phyloP scores from a whole-genome alignment of 371 early-diverging fungal species.

The Mycotypha africana region DNA sequence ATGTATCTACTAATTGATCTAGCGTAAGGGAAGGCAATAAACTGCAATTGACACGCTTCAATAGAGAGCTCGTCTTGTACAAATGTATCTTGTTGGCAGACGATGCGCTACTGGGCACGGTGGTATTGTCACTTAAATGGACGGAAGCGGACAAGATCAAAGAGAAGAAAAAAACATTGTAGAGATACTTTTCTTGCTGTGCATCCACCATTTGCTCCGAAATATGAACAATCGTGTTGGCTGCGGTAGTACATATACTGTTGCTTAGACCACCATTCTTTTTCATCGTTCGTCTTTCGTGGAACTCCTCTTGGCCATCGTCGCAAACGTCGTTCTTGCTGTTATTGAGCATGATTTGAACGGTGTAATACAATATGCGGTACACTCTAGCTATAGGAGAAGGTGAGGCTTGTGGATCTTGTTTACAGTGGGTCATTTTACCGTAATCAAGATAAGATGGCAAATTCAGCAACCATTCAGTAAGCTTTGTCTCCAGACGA shows the following conservation, averaged over 20 bases:
- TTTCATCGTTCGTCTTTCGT: too few relatives aligned
- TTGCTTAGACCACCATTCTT: too few relatives aligned
- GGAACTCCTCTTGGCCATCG: too few relatives aligned
- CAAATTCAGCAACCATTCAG: constrained; percentile 33
- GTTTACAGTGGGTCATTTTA: constrained; percentile 10
- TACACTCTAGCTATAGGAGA: constrained; percentile 31
- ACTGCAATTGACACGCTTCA: constrained; percentile 14
- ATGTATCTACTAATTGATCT: constrained; percentile 12
- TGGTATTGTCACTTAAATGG: constrained; percentile 6
- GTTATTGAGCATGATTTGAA: constrained; percentile 26
- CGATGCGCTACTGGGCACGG: neutral
- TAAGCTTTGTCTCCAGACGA: constrained; percentile 13
- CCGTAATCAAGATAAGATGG: constrained; percentile 35
- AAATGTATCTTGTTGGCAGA: constrained; percentile 7
- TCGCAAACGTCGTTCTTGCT: neutral
- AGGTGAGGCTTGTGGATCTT: constrained; percentile 16
- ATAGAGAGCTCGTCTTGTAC: constrained; percentile 3
- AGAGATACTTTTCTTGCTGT: constrained; percentile 16
- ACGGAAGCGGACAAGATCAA: constrained; percentile 22
- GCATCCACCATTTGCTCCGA: constrained; percentile 33
- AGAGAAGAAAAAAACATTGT: constrained; percentile 22
- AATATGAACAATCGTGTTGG: constrained; percentile 33
- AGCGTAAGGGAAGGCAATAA: constrained; percentile 6
- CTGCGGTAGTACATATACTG: constrained; percentile 27
- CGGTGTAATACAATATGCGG: constrained; percentile 40